Base-by-base conservation (phyloP, 257 asterid species). In the Verbascum thapsus region DNA sequence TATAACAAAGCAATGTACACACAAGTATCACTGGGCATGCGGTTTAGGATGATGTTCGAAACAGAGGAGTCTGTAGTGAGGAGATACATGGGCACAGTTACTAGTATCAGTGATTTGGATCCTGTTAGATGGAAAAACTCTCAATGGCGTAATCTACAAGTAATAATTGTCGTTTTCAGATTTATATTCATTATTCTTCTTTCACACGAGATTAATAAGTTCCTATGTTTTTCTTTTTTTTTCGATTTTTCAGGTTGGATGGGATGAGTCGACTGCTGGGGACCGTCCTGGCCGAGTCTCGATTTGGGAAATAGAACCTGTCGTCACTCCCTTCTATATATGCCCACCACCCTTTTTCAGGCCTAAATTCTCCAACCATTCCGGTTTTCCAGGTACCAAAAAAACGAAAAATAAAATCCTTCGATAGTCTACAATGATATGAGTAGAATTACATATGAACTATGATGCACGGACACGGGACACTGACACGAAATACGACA, bases 241-340 rank as follows among this genome's bases (percentile, higher is more conserved):
- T 40, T 40, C 13, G 1, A 1, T 60, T 54, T 44, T 56, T 63
- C 72, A 92, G 99, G 95, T 94, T 50, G 99, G 97, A 63, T 94
- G 99, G 99, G 99, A 94, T 61, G 99, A 90, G 75, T 87, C 99
- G 7, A 87, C 95, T 10, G 97, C 97, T 45, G 98, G 99, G 37
- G 99, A 94, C 45, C 95, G 96, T 23, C 97, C 96, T 50, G 66
- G 80, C 71, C 81, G 99, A 54, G 96, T 94, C 72, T 90, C 97
- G 2, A 76, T 87, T 23, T 94, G 99, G 99, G 99, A 87, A 47
- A 67, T 88, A 4, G 99, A 94, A 70, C 97, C 99, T 7, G 96
- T 89, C 10, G 86, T 89, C 57, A 81, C 97, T 45, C 99, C 99
- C 4, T 92, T 92, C 56, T 92, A 89, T 80, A 83, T 92, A 39